Base-by-base conservation (phyloP, 345 rosid species). In the Camelina sativa region DNA sequence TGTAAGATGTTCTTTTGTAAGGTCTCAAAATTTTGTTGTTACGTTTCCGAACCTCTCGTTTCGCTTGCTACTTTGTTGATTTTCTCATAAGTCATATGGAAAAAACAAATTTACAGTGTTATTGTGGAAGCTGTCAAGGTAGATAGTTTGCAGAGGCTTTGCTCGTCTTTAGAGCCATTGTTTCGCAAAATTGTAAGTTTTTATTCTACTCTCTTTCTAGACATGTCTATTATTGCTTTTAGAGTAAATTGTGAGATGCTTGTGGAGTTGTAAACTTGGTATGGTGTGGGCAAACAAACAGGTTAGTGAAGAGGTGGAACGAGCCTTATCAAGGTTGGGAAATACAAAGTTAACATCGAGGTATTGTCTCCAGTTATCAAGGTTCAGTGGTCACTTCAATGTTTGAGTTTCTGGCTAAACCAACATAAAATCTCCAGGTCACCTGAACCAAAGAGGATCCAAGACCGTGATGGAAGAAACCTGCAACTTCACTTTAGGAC, bases 281-380 rank as follows among this genome's bases (percentile, higher is more conserved):
- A 13, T 51, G 73, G 47, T 48, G 67, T 71, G 76, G 43, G 48
- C 16, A 63, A 73, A 30, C 48, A 2, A 51, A 80, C 82, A 93
- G 96, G 98, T 93, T 65, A 93, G 97, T 6, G 98, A 93, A 86
- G 98, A 93, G 75, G 87, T 93, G 54, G 98, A 91, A 78, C 89
- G 94, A 40, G 97, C 97, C 59, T 80, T 93, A 72, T 81, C 92
- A 41, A 89, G 85, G 79, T 62, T 93, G 80, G 89, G 86, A 54
- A 82, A 80, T 75, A 80, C 89, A 51, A 72, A 69, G 44, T 74
- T 89, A 48, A 55, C 85, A 25, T 87, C 82, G 30, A 84, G 93
- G 98, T 93, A 66, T 32, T 73, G 17, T 62, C 65, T 56, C 50
- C 8, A 20, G 38, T 50, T 59, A 22, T n/a, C n/a, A n/a, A n/a